Evolutionary conservation across 768 basidiomycete species (phyloP).

Genomic region (Podaxis rugospora): DNA sequence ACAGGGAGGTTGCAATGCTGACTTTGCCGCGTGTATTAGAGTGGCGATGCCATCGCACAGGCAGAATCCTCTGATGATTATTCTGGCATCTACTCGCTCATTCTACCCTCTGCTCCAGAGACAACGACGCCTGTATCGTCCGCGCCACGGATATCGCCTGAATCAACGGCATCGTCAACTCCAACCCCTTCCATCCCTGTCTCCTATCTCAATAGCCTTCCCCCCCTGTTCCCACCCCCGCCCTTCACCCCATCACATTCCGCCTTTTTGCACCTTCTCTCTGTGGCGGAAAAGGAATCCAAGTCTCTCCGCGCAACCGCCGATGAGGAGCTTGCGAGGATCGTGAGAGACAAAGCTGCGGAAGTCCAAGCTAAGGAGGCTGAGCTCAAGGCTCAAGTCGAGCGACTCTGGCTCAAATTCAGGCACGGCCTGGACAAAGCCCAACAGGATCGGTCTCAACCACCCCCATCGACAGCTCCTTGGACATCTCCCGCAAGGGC

Average conservation of each 20-base stretch:
- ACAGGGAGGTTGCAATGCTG: constrained; percentile 3
- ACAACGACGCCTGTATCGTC: constrained; percentile 23
- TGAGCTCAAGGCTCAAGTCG: constrained; percentile 51
- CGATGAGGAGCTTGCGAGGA: constrained; percentile 51
- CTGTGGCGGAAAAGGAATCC: constrained; percentile 52
- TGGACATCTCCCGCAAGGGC: constrained; percentile 11
- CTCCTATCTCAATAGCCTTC: constrained; percentile 46
- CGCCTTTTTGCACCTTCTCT: constrained; percentile 61
- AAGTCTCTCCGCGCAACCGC: constrained; percentile 49
- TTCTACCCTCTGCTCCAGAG: constrained; percentile 32
- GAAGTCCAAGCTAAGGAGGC: constrained; percentile 55
- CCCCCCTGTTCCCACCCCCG: constrained; percentile 65
- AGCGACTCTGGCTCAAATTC: constrained; percentile 60
- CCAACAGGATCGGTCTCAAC: constrained; percentile 31
- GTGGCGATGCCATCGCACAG: constrained; percentile 30
- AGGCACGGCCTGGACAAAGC: constrained; percentile 40
- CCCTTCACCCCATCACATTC: constrained; percentile 76
- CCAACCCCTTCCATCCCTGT: constrained; percentile 24
- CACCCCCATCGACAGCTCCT: not conserved
- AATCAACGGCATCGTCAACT: constrained; percentile 21
- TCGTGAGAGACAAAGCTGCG: constrained; percentile 48
- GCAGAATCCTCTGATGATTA: constrained; percentile 38
- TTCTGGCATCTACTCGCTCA: constrained; percentile 35
- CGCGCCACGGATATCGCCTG: constrained; percentile 18
- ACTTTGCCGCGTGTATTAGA: constrained; percentile 26